These are phyloP conservation scores for Mallotus japonicus DNA, from an alignment of 441 rosid species.

Conservation along the genomic window DNA sequence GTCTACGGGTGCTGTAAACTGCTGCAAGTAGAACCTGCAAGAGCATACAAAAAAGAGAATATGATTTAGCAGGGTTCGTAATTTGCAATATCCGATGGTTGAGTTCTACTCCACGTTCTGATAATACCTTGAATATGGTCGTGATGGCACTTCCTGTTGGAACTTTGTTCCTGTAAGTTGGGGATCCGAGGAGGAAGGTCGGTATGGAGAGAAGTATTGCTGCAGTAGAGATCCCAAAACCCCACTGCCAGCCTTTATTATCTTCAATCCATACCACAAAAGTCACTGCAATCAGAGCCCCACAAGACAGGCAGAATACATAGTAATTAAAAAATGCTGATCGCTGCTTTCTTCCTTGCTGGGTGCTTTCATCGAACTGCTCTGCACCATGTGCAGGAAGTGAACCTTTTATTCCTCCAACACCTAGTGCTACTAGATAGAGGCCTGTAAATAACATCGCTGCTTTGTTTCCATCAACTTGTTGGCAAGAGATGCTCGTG, in stretches of 20 bases:
- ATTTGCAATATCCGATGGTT: constrained; percentile 10
- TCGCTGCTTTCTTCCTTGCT: constrained; percentile 72
- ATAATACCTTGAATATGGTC: constrained; percentile 61
- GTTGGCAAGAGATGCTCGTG: constrained; percentile 30
- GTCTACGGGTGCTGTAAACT: constrained; percentile 30
- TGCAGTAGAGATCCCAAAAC: constrained; percentile 69
- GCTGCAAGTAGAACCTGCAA: constrained; percentile 59
- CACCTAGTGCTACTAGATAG: constrained; percentile 82
- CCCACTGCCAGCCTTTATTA: constrained; percentile 91
- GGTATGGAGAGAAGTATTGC: constrained; percentile 69
- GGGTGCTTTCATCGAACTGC: constrained; percentile 72
- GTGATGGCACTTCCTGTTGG: constrained; percentile 79
- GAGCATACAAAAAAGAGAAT: constrained; percentile 8
- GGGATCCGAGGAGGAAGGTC: constrained; percentile 67
- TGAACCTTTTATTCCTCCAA: constrained; percentile 93
- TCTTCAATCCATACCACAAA: constrained; percentile 91
- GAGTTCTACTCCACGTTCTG: not conserved
- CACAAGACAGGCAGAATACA: constrained; percentile 73
- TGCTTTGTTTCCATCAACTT: constrained; percentile 36
- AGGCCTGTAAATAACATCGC: constrained; percentile 65
- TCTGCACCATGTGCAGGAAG: constrained; percentile 88
- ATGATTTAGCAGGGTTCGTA: not conserved
- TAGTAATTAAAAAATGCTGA: constrained; percentile 81
- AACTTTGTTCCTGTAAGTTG: constrained; percentile 58
- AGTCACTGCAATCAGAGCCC: constrained; percentile 84